phyloP scores from a whole-genome alignment of 2,329 filamentous ascomycete genomes.

The Macrophomina phaseolina region DNA sequence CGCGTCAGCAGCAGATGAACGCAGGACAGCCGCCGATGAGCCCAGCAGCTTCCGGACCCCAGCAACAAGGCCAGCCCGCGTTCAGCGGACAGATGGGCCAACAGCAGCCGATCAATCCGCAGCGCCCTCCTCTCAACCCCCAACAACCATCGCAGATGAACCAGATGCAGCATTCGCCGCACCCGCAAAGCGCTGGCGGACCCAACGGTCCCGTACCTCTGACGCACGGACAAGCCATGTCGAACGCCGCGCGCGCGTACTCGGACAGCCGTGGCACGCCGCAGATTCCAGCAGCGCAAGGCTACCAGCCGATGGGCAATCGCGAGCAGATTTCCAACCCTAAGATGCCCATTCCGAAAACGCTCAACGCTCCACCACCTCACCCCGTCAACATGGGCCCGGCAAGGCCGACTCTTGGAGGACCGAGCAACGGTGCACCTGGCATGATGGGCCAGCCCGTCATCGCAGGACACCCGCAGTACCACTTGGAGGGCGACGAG shows the following conservation, averaged over 20 bases:
- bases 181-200: conserved; percentile 42
- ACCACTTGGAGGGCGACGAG: conserved; percentile 87
- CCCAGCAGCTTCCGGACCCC: conserved; percentile 30
- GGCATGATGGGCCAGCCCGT: conserved; percentile 89
- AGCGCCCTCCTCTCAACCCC: conserved; percentile 27
- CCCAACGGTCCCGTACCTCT: conserved; percentile 42
- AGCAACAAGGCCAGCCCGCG: conserved; percentile 34
- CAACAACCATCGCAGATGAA: conserved; percentile 28
- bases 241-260: conserved; percentile 48
- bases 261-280: conserved; percentile 40
- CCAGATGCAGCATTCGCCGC: conserved; percentile 43
- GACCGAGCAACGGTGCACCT: conserved; percentile 73
- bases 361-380: conserved; percentile 73
- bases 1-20: conserved; percentile 24
- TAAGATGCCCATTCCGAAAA: conserved; percentile 85
- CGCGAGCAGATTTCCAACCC: conserved; percentile 54
- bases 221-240: conserved; percentile 52
- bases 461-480: conserved; percentile 78
- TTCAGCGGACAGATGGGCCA: conserved; percentile 24
- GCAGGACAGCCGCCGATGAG: conserved; percentile 24
- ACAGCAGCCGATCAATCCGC: conserved; percentile 18
- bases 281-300: conserved; percentile 37
- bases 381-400: conserved; percentile 75
- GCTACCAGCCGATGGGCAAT: conserved; percentile 41
- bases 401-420: conserved; percentile 82